Conservation (phyloP, 179 eudicot species). For the Drosera spatulata region DNA sequence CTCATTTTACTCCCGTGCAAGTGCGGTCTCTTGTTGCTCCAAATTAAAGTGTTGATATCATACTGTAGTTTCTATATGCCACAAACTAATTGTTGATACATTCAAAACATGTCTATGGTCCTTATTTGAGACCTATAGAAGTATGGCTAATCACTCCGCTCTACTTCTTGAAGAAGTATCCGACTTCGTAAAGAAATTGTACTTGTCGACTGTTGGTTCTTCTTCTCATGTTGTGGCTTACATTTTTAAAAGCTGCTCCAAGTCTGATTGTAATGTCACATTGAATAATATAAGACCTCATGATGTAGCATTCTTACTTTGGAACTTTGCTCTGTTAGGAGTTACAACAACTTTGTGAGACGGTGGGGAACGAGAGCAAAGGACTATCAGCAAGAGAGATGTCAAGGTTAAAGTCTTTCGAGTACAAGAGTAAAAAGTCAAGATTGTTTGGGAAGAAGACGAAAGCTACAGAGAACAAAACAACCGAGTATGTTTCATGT, state of each 20-base stretch:
- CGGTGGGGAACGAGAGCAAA: slow-evolving; percentile 29
- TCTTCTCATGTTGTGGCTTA: too few species aligned
- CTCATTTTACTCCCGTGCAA: neutral
- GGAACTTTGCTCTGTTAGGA: slow-evolving; percentile 15
- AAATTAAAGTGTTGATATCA: too few species aligned
- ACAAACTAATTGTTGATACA: too few species aligned
- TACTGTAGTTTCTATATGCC: too few species aligned
- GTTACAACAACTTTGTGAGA: slow-evolving; percentile 24
- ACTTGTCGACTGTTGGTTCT: too few species aligned
- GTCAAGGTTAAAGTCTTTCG: slow-evolving; percentile 28
- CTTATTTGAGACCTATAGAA: too few species aligned
- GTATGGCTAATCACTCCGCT: too few species aligned
- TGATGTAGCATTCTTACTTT: neutral
- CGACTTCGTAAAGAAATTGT: too few species aligned
- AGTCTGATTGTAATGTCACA: too few species aligned
- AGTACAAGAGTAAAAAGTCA: slow-evolving; percentile 14
- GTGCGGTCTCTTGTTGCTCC: neutral
- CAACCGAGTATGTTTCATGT: slow-evolving; percentile 25
- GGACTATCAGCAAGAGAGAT: slow-evolving; percentile 36
- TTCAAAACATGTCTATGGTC: too few species aligned
- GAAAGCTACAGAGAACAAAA: slow-evolving; percentile 8
- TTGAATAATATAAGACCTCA: neutral
- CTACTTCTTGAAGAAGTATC: too few species aligned
- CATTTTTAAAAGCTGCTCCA: too few species aligned
- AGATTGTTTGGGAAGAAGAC: slow-evolving; percentile 21